Percentiles rank a stretch among this genome's conserved stretches.
These are phyloP conservation scores for Sugiyamaella boreocaroliniensis DNA, from an alignment of 805 yeast species.

Conservation along the genomic window DNA sequence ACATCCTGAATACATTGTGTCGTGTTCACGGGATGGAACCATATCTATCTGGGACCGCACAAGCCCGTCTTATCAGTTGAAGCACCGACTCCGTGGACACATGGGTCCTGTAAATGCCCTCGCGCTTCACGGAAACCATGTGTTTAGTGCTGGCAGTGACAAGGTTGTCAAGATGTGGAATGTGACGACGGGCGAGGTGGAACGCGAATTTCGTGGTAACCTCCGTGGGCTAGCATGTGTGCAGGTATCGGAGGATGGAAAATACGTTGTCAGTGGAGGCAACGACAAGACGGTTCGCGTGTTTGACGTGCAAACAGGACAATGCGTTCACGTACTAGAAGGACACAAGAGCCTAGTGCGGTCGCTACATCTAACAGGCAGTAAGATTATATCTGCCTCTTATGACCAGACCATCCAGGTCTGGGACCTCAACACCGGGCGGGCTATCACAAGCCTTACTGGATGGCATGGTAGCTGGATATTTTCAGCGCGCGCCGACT, in stretches of 20 bases:
- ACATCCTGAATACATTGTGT: slow-evolving; percentile 22
- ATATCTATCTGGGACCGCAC: slow-evolving; percentile 27
- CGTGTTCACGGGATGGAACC: slow-evolving; percentile 32
- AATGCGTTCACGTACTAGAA: slow-evolving; percentile 57
- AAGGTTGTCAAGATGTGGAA: slow-evolving; percentile 80
- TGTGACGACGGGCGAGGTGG: slow-evolving; percentile 56
- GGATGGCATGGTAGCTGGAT: slow-evolving; percentile 32
- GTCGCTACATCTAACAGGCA: slow-evolving; percentile 26
- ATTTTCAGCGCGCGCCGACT: slow-evolving; percentile 28
- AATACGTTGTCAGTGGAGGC: slow-evolving; percentile 70
- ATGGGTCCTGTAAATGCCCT: slow-evolving; percentile 34
- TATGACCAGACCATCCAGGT: slow-evolving; percentile 33
- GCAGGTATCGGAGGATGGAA: slow-evolving; percentile 63
- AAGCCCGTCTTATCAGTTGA: slow-evolving; percentile 14
- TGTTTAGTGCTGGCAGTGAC: slow-evolving; percentile 50
- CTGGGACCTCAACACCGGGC: slow-evolving; percentile 30
- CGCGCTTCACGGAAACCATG: slow-evolving; percentile 19
- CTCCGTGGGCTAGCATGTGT: slow-evolving; percentile 80
- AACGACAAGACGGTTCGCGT: slow-evolving; percentile 81
- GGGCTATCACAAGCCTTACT: slow-evolving; percentile 21
- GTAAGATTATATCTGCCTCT: slow-evolving; percentile 30
- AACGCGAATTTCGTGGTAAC: slow-evolving; percentile 70
- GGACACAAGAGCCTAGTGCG: slow-evolving; percentile 89
- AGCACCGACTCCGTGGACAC: slow-evolving; percentile 24
- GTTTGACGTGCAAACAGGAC: slow-evolving; percentile 78